These are phyloP conservation scores for Lachancea fermentati DNA, from an alignment of 805 yeast genomes.

Conservation along the genomic window DNA sequence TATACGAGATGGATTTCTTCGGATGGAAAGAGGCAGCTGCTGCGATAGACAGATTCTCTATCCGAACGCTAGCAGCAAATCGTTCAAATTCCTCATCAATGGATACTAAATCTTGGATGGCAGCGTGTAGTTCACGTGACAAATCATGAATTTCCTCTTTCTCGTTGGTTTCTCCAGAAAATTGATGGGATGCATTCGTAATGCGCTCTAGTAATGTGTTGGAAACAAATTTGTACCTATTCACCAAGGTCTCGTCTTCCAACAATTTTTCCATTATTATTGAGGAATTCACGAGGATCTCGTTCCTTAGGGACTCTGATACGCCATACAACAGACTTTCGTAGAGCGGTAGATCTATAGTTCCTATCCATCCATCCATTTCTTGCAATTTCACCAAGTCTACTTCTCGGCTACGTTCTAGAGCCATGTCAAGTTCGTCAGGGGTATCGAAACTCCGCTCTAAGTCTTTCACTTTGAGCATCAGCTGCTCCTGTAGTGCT, in stretches of 20 bases:
- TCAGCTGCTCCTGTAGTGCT: constrained; percentile 25
- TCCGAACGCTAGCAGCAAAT: constrained; percentile 23
- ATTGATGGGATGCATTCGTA: neutral
- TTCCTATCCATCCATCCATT: constrained; percentile 49
- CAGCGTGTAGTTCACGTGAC: constrained; percentile 20
- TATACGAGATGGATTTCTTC: neutral
- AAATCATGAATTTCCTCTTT: constrained; percentile 7
- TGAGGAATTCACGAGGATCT: constrained; percentile 51
- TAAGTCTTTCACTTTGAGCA: constrained; percentile 45
- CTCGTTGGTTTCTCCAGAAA: constrained; percentile 1
- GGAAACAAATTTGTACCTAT: constrained; percentile 22
- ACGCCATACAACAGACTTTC: constrained; percentile 39
- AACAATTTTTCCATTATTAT: constrained; percentile 47
- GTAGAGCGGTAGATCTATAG: constrained; percentile 37
- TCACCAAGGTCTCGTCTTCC: constrained; percentile 23
- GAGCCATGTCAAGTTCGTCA: constrained; percentile 47
- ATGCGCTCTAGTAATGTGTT: constrained; percentile 6
- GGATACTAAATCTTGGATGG: constrained; percentile 28
- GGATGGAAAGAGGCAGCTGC: neutral
- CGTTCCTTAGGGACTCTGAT: constrained; percentile 45
- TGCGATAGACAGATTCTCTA: neutral
- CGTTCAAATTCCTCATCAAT: constrained; percentile 35
- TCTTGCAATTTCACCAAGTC: constrained; percentile 44
- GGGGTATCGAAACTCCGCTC: constrained; percentile 46
- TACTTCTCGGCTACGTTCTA: constrained; percentile 40